These are phyloP conservation scores for Endoconidiophora laricicola DNA, from an alignment of 2,329 filamentous ascomycete species.

Conservation along the genomic window DNA sequence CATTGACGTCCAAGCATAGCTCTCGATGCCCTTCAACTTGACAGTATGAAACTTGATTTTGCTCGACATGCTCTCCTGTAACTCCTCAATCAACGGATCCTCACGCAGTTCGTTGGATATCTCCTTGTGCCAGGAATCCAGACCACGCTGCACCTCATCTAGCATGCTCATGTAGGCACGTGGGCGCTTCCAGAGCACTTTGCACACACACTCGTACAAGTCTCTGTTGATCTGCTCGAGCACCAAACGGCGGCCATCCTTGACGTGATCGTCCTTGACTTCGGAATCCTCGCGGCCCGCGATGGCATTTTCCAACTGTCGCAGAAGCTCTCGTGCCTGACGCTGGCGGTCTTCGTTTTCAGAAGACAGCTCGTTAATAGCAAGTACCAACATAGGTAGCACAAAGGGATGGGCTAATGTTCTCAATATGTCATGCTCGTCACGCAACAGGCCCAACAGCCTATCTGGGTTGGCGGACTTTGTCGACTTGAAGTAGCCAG, in stretches of 20 bases:
- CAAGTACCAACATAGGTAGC: constrained; percentile 40
- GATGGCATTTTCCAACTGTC: constrained; percentile 42
- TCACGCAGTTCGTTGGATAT: constrained; percentile 10
- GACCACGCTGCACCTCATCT: constrained; percentile 30
- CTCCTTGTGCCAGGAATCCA: constrained; percentile 26
- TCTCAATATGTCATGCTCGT: constrained; percentile 27
- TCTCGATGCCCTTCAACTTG: constrained; percentile 44
- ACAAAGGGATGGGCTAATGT: constrained; percentile 41
- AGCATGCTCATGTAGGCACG: constrained; percentile 41
- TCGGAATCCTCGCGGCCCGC: constrained; percentile 44
- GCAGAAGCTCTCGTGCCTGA: constrained; percentile 44
- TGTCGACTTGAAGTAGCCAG: constrained; percentile 46
- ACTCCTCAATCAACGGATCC: constrained; percentile 2
- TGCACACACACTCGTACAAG: constrained; percentile 45
- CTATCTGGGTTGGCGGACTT: constrained; percentile 29
- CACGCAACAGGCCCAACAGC: constrained; percentile 21
- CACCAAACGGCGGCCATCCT: constrained; percentile 31
- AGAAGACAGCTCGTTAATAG: constrained; percentile 39
- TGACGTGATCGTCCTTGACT: constrained; percentile 36
- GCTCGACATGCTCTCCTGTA: constrained; percentile 36
- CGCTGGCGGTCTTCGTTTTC: constrained; percentile 45
- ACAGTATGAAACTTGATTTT: constrained; percentile 42
- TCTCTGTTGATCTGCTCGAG: constrained; percentile 44
- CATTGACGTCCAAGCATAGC: constrained; percentile 45
- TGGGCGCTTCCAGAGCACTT: constrained; percentile 46